phyloP scores from a whole-genome alignment of 805 yeast genomes.

The Yamadazyma scolyti region DNA sequence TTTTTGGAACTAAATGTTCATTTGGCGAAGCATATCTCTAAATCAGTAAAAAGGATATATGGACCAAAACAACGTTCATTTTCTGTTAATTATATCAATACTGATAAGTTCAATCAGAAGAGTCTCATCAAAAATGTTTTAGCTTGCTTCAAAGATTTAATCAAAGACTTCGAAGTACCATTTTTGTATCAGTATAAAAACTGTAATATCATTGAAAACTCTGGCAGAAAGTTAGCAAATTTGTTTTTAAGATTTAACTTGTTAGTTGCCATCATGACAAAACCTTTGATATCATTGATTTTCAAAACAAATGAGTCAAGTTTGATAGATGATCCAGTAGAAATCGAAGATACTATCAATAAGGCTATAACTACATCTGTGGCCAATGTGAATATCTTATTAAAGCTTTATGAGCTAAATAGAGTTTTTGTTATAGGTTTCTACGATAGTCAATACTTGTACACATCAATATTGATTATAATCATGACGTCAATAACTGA shows the following conservation, averaged over 20 bases:
- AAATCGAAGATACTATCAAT: conserved; percentile 23
- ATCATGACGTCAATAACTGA: conserved; percentile 21
- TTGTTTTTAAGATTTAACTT: conserved; percentile 34
- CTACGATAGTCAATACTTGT: conserved; percentile 40
- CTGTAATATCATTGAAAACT: conserved; percentile 15
- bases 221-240: conserved; percentile 28
- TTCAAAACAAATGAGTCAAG: conserved; percentile 20
- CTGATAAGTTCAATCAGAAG: conserved; percentile 35
- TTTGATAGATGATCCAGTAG: conserved; percentile 19
- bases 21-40: conserved; percentile 34
- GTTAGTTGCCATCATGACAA: conserved; percentile 26
- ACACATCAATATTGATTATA: conserved; percentile 26
- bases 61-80: conserved; percentile 40
- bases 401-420: conserved; percentile 23
- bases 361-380: conserved; percentile 26
- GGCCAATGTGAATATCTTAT: conserved; percentile 25
- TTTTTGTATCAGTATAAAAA: conserved; percentile 19
- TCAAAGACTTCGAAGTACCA: conserved; percentile 29
- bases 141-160: conserved; percentile 23
- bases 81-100: conserved; percentile 37
- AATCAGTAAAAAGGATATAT: conserved; percentile 30
- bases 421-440: conserved; percentile 32
- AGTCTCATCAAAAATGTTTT: conserved; percentile 28
- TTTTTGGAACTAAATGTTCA: conserved; percentile 36
- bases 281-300: conserved; percentile 31